These are phyloP conservation scores for Hypoxylon fragiforme DNA, from an alignment of 495 filamentous ascomycete species.

Conservation along the genomic window DNA sequence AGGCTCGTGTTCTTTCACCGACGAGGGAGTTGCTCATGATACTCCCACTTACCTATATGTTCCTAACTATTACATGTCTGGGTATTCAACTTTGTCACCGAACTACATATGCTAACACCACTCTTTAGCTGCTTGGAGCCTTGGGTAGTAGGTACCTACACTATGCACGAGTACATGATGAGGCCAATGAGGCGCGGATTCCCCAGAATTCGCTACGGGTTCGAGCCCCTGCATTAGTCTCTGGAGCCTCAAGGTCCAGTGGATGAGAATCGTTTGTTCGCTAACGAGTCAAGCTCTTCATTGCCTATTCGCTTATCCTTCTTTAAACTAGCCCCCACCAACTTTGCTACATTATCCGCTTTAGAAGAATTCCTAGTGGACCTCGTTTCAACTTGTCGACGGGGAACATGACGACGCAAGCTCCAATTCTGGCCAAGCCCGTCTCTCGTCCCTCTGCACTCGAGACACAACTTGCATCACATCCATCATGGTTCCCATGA, in stretches of 20 bases:
- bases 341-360: slow-evolving; percentile 28
- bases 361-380: slow-evolving; percentile 25
- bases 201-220: slow-evolving; percentile 17
- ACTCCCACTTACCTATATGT: neutral
- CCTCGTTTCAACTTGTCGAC: slow-evolving; percentile 26
- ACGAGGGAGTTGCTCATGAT: too few relatives aligned
- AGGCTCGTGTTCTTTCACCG: too few relatives aligned
- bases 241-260: slow-evolving; percentile 19
- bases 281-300: slow-evolving; percentile 9
- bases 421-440: slow-evolving; percentile 17
- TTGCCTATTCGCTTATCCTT: slow-evolving; percentile 12
- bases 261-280: slow-evolving; percentile 11
- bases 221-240: slow-evolving; percentile 30
- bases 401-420: slow-evolving; percentile 31
- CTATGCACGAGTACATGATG: too few relatives aligned
- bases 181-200: too few relatives aligned
- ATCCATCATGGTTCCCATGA: slow-evolving; percentile 29
- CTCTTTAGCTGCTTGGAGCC: too few relatives aligned
- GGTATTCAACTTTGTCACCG: too few relatives aligned
- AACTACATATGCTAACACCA: too few relatives aligned
- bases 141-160: neutral
- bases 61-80: too few relatives aligned
- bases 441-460: slow-evolving; percentile 14
- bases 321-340: slow-evolving; percentile 16
- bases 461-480: slow-evolving; percentile 31